Conservation (phyloP, 805 yeast genomes). For the Saturnispora bothae region DNA sequence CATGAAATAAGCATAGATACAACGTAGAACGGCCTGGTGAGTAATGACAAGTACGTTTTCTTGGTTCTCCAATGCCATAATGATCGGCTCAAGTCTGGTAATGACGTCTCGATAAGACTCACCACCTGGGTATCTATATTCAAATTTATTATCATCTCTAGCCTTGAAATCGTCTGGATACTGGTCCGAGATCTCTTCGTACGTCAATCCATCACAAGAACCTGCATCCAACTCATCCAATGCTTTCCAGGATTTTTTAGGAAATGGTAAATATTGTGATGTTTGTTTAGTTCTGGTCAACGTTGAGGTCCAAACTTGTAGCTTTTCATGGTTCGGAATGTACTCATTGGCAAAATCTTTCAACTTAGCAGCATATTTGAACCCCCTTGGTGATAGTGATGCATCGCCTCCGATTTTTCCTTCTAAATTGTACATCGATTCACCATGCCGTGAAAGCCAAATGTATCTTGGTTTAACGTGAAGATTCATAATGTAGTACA, state of each 20-base stretch:
- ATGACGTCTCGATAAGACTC: conserved; percentile 95
- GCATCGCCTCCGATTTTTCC: conserved; percentile 97
- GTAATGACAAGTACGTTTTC: conserved; percentile 93
- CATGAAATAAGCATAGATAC: conserved; percentile 97
- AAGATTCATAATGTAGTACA: conserved; percentile 89
- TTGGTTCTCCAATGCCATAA: conserved; percentile 96
- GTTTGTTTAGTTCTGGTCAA: conserved; percentile 88
- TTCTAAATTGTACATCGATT: conserved; percentile 79
- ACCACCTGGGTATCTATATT: conserved; percentile 93
- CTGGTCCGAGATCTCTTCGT: conserved; percentile 74
- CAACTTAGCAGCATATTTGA: conserved; percentile 69
- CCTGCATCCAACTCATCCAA: conserved; percentile 96
- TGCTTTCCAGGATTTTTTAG: conserved; percentile 90
- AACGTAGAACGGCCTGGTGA: conserved; percentile 94
- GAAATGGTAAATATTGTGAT: conserved; percentile 69
- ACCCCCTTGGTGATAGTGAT: conserved; percentile 71
- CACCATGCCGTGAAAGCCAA: conserved; percentile 95
- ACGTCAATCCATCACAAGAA: conserved; percentile 93
- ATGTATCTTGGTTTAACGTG: conserved; percentile 88
- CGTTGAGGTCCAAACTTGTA: conserved; percentile 95
- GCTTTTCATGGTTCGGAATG: conserved; percentile 47
- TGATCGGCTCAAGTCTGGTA: conserved; percentile 88
- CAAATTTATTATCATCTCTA: conserved; percentile 91
- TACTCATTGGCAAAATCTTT: conserved; percentile 65
- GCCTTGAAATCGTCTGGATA: conserved; percentile 95